These are phyloP conservation scores for Penicillium griseofulvum DNA, from an alignment of 2,329 filamentous ascomycete species.

Conservation along the genomic window DNA sequence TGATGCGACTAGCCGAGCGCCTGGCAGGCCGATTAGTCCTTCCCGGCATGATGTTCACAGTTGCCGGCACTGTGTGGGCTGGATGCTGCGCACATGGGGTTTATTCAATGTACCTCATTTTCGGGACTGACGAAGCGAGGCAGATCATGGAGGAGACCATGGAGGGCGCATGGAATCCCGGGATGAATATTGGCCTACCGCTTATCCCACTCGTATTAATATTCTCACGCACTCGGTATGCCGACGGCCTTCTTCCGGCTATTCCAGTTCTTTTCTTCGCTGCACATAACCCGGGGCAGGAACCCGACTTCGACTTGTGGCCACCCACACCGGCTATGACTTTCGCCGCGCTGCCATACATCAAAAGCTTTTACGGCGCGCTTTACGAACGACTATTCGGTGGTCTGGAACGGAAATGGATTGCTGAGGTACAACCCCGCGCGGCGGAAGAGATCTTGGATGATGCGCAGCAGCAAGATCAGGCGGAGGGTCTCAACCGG, in stretches of 20 bases:
- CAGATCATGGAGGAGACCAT: conserved; percentile 50
- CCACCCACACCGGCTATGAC: conserved; percentile 65
- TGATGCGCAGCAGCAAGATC: conserved; percentile 35
- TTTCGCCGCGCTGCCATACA: conserved; percentile 64
- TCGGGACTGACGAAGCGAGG: conserved; percentile 61
- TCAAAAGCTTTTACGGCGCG: conserved; percentile 62
- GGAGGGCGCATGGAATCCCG: conserved; percentile 45
- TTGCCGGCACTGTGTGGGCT: conserved; percentile 49
- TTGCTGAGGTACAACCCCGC: conserved; percentile 61
- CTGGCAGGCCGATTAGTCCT: conserved; percentile 60
- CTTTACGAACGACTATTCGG: conserved; percentile 61
- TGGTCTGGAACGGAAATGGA: conserved; percentile 58
- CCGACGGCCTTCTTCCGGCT: conserved; percentile 62
- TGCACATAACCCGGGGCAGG: conserved; percentile 44
- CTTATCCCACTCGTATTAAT: conserved; percentile 67
- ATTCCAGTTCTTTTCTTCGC: conserved; percentile 59
- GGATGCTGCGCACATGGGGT: conserved; percentile 59
- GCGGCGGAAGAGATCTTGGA: conserved; percentile 42
- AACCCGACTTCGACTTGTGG: conserved; percentile 58
- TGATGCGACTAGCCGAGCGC: conserved; percentile 59
- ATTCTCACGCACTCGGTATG: conserved; percentile 63
- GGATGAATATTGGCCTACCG: conserved; percentile 60
- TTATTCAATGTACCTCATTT: conserved; percentile 63
- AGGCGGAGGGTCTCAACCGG: conserved; percentile 29
- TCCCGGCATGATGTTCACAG: conserved; percentile 58